Conservation (phyloP, 176 grass and related monocot genomes). For the Zea luxurians region DNA sequence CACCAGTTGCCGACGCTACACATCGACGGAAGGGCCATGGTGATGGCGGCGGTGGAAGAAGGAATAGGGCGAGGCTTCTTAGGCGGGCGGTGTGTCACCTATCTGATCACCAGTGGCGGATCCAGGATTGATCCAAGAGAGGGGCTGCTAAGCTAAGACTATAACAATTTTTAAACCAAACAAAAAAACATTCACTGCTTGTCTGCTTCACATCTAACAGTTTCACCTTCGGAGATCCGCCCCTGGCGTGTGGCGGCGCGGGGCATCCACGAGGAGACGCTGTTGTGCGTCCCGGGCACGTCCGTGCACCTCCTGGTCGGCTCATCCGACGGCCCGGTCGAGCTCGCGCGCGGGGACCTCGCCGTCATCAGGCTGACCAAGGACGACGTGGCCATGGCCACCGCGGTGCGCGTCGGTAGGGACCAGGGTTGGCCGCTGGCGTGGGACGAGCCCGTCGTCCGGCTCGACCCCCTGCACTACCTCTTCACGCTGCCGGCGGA, state of each 20-base stretch:
- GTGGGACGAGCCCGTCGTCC: conserved; percentile 85
- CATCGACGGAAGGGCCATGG: too few species aligned
- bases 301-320: conserved; percentile 59
- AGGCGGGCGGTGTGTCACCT: too few species aligned
- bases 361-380: conserved; percentile 53
- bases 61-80: too few species aligned
- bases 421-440: conserved; percentile 83
- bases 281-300: conserved; percentile 67
- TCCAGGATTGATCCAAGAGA: too few species aligned
- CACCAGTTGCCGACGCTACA: too few species aligned
- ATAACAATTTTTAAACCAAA: too few species aligned
- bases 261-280: conserved; percentile 56
- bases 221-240: too few species aligned
- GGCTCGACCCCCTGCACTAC: conserved; percentile 73
- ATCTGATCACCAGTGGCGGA: too few species aligned
- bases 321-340: conserved; percentile 46
- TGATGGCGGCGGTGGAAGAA: too few species aligned
- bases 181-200: too few species aligned
- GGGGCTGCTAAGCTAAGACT: too few species aligned
- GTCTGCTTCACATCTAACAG: too few species aligned
- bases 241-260: neutral
- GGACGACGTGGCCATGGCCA: conserved; percentile 56
- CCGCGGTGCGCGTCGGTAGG: conserved; percentile 60
- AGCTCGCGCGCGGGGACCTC: conserved; percentile 68
- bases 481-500: conserved; percentile 75